phyloP scores from a whole-genome alignment of 129 eudicot species.

The Saposhnikovia divaricata region DNA sequence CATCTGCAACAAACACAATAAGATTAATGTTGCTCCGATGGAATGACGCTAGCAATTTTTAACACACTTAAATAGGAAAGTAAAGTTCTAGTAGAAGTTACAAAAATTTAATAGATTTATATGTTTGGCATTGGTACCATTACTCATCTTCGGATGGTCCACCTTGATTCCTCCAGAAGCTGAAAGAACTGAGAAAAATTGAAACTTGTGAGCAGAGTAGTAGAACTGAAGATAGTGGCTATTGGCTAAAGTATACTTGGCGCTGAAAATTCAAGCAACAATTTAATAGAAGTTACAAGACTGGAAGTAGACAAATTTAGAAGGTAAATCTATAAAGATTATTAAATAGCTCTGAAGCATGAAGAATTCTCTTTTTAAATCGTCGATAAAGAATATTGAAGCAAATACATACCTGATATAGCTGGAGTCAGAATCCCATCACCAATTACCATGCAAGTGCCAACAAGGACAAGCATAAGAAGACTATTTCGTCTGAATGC shows the following conservation, averaged over 20 bases:
- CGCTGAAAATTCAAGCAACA: not conserved
- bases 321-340: not conserved
- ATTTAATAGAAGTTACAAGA: not conserved
- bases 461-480: slow-evolving; percentile 26
- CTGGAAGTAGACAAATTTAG: not conserved
- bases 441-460: slow-evolving; percentile 45
- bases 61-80: not conserved
- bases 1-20: slow-evolving; percentile 47
- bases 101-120: not conserved
- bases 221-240: not conserved
- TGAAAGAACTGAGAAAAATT: slow-evolving; percentile 61
- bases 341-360: slow-evolving; percentile 1
- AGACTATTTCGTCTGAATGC: slow-evolving; percentile 4
- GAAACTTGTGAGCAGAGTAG: slow-evolving; percentile 17
- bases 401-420: slow-evolving; percentile 27
- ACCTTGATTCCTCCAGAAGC: slow-evolving; percentile 98
- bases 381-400: not conserved
- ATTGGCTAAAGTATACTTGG: not conserved
- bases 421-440: slow-evolving; percentile 47
- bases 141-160: slow-evolving; percentile 80
- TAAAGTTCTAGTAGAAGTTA: not conserved
- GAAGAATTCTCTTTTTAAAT: not conserved
- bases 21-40: not conserved
- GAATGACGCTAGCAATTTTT: not conserved
- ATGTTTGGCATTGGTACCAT: slow-evolving; percentile 33